phyloP scores from a whole-genome alignment of 495 filamentous ascomycete species.

The Hapsidospora chrysogenum region DNA sequence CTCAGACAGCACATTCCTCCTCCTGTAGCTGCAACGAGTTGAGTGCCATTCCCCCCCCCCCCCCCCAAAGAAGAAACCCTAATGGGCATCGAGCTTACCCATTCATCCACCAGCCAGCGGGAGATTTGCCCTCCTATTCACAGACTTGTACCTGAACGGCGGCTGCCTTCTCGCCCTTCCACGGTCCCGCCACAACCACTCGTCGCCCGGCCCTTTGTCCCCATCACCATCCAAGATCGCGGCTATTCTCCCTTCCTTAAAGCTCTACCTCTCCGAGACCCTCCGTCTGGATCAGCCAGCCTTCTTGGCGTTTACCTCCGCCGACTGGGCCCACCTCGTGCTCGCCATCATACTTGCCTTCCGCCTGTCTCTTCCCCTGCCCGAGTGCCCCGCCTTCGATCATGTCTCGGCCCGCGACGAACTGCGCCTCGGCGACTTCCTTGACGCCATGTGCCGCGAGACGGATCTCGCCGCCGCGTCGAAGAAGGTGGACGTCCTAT shows the following conservation, averaged over 20 bases:
- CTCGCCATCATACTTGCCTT: constrained; percentile 20
- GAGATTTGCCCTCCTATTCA: too few relatives aligned
- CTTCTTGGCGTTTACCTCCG: constrained; percentile 14
- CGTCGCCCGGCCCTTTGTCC: too few relatives aligned
- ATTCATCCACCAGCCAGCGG: too few relatives aligned
- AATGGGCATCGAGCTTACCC: constrained; percentile 15
- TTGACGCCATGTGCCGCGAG: constrained; percentile 12
- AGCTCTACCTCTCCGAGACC: too few relatives aligned
- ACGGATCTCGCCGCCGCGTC: constrained; percentile 1
- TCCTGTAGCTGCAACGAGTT: constrained; percentile 8
- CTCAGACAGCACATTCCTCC: constrained; percentile 18
- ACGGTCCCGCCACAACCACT: too few relatives aligned
- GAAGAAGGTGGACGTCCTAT: constrained; percentile 15
- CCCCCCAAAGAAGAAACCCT: constrained; percentile 1
- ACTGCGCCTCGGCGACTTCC: constrained; percentile 14
- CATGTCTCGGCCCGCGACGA: constrained; percentile 11
- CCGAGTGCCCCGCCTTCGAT: constrained; percentile 20
- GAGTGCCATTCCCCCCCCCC: neutral
- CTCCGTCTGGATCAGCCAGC: too few relatives aligned
- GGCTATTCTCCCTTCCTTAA: too few relatives aligned
- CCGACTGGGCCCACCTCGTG: constrained; percentile 19
- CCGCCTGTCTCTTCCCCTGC: constrained; percentile 21
- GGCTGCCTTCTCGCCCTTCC: constrained; percentile 21
- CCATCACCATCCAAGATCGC: too few relatives aligned
- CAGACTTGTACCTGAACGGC: constrained; percentile 18